Evolutionary conservation across 2,329 filamentous ascomycete species (phyloP).

Genomic region (Malbranchea zuffiana): DNA sequence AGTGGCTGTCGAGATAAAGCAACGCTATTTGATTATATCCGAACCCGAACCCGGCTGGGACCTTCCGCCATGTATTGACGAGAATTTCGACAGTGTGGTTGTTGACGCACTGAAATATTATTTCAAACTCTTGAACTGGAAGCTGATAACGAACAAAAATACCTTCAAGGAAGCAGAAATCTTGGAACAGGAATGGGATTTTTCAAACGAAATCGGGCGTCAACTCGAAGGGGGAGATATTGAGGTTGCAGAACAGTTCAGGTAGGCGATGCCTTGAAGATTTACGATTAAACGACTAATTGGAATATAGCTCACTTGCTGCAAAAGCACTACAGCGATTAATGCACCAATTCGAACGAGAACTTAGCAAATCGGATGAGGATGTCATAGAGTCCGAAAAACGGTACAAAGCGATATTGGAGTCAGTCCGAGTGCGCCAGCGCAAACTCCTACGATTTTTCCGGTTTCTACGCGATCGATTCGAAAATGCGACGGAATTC

Average conservation of each 20-base stretch:
- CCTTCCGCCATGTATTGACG: slow-evolving; percentile 87
- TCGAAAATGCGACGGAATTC: slow-evolving; percentile 94
- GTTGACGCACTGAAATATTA: slow-evolving; percentile 93
- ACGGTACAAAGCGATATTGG: slow-evolving; percentile 86
- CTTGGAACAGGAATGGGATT: slow-evolving; percentile 94
- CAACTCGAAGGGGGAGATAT: slow-evolving; percentile 89
- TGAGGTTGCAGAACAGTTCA: slow-evolving; percentile 96
- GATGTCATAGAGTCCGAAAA: slow-evolving; percentile 84
- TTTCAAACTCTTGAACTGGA: slow-evolving; percentile 98
- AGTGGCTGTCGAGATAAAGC: slow-evolving; percentile 84
- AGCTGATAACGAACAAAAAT: slow-evolving; percentile 93
- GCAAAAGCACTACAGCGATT: slow-evolving; percentile 84
- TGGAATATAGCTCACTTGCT: slow-evolving; percentile 67
- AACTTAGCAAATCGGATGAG: slow-evolving; percentile 75
- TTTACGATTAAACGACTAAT: slow-evolving; percentile 19
- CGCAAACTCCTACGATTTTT: slow-evolving; percentile 95
- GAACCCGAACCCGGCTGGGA: slow-evolving; percentile 89
- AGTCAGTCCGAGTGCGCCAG: slow-evolving; percentile 91
- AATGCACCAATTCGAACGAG: slow-evolving; percentile 82
- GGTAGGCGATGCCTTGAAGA: slow-evolving; percentile 33
- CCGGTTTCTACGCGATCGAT: slow-evolving; percentile 77
- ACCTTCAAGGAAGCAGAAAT: slow-evolving; percentile 98
- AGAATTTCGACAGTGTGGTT: slow-evolving; percentile 86
- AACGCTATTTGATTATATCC: slow-evolving; percentile 72
- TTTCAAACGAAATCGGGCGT: slow-evolving; percentile 84